Evolutionary conservation across 2,329 filamentous ascomycete genomes (phyloP).

Genomic region (Alternaria arbusti): DNA sequence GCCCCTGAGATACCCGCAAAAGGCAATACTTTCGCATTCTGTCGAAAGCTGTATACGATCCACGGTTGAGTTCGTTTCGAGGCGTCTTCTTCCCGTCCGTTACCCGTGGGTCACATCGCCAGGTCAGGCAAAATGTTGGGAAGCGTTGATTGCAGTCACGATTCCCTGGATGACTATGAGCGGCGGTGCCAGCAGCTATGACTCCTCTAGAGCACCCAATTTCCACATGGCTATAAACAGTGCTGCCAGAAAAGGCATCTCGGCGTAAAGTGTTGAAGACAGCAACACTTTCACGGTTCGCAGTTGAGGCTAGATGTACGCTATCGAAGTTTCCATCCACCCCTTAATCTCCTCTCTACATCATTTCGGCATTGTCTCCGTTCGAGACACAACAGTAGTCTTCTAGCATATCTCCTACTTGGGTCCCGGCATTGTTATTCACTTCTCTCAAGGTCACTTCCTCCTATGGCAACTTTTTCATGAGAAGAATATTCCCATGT

Average conservation of each 20-base stretch:
- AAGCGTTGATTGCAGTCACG: not conserved
- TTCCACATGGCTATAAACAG: not conserved
- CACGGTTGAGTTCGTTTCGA: not conserved
- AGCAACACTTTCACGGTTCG: slow-evolving; percentile 4
- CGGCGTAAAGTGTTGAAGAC: not conserved
- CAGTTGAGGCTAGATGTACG: not conserved
- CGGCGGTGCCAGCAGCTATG: not conserved
- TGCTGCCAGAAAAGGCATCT: not conserved
- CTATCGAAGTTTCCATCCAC: not conserved
- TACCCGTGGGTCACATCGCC: not conserved
- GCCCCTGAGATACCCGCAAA: not conserved
- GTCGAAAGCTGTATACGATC: not conserved
- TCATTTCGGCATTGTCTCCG: not conserved
- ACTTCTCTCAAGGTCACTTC: not conserved
- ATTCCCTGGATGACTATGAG: not conserved
- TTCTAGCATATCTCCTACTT: not conserved
- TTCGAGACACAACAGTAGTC: not conserved
- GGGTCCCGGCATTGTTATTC: not conserved
- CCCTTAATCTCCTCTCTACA: not conserved
- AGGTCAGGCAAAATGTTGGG: not conserved
- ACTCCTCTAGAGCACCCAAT: not conserved
- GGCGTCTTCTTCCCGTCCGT: not conserved
- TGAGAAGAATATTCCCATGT: too few species aligned
- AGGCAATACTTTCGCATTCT: not conserved
- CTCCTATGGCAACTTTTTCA: not conserved